Evolutionary conservation across 2,329 filamentous ascomycete genomes (phyloP).

Genomic region (Colletotrichum zoysiae): DNA sequence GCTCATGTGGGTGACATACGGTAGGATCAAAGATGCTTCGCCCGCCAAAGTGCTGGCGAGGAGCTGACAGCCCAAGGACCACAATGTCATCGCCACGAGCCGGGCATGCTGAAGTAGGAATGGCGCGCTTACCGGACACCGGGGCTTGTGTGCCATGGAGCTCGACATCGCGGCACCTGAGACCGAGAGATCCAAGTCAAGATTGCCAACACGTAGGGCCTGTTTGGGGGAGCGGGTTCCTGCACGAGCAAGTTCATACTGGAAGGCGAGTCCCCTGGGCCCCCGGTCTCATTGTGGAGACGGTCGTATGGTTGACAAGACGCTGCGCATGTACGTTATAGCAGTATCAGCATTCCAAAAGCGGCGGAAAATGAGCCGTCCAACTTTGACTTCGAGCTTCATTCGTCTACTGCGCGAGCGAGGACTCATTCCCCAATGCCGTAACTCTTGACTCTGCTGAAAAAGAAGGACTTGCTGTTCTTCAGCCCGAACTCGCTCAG

Average conservation of each 20-base stretch:
- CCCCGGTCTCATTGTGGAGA: conserved; percentile 52
- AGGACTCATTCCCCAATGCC: conserved; percentile 59
- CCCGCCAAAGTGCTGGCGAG: conserved; percentile 55
- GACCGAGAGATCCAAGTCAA: background rate
- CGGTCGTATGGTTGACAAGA: conserved; percentile 57
- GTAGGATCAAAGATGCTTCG: background rate
- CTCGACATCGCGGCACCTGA: conserved; percentile 20
- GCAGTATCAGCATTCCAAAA: background rate
- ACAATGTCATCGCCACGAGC: conserved; percentile 58
- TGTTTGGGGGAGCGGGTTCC: conserved; percentile 47
- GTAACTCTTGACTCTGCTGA: conserved; percentile 75
- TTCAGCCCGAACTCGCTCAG: conserved; percentile 82
- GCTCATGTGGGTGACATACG: background rate
- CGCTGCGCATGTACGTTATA: background rate
- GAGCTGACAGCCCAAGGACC: conserved; percentile 53
- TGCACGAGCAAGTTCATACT: conserved; percentile 50
- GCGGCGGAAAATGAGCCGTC: background rate
- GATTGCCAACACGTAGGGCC: background rate
- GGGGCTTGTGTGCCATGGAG: conserved; percentile 14
- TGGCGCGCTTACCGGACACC: conserved; percentile 49
- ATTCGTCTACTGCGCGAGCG: conserved; percentile 38
- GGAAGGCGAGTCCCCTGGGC: conserved; percentile 44
- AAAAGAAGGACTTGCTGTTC: conserved; percentile 75
- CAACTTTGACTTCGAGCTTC: background rate
- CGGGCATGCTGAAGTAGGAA: conserved; percentile 52